Base-by-base conservation (phyloP, 495 filamentous ascomycete genomes). In the Penicillium arizonense region DNA sequence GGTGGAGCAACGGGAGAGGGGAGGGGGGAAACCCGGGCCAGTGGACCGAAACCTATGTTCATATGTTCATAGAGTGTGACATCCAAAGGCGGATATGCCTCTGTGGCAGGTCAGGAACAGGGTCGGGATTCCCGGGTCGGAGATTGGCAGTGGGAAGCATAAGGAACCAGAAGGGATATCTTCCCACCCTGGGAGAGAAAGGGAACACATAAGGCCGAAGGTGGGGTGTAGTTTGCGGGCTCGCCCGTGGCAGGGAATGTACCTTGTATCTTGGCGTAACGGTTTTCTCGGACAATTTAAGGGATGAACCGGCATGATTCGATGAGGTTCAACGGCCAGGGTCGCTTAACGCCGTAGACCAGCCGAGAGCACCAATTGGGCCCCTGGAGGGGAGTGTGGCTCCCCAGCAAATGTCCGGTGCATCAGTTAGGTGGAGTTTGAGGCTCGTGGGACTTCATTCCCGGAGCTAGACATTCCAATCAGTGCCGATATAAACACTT, bases 181-280 rank as follows among this genome's bases (percentile, higher is more conserved):
- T 39, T 9, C 8, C 11, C 16, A 14, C 34, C 12, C 38, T 49
- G 13, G 10, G 21, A 13, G 23, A 20, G n/a, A 40, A 33, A 44
- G 44, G 18, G 45, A 44, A 48, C 21, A 7, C 40, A 28, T 47
- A 51, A 56, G 53, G 37, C 20, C 61, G 63, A 58, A 46, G 53
- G 64, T 63, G 64, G 60, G 58, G 64, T 63, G 62, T 56, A 39
- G 56, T 61, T 48, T 58, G 53, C 67, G 71, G 71, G 69, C 62
- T 65, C 57, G 67, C 65, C 71, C 67, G 70, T 49, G 61, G 58
- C 59, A 59, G 59, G 55, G 59, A 63, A 52, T 55, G 57, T 59
- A 40, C 48, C 44, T 43, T 47, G 28, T 30, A 30, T 39, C 60
- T 68, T 67, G 67, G 65, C 65, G 58, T 69, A 75, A 75, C 70